phyloP scores from a whole-genome alignment of 768 basidiomycete genomes.

The Royoungia palumana region DNA sequence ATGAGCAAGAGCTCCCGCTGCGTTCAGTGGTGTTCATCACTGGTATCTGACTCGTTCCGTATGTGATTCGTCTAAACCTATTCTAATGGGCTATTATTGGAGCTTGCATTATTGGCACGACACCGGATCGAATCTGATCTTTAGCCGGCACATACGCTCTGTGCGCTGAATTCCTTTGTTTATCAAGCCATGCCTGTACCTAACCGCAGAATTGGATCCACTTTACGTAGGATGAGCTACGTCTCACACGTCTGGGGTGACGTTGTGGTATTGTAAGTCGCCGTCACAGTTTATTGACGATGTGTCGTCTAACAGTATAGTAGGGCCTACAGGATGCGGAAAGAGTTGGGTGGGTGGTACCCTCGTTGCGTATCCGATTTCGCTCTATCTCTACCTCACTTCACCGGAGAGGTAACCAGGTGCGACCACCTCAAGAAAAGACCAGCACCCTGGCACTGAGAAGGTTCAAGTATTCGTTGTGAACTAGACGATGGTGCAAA shows the following conservation, averaged over 20 bases:
- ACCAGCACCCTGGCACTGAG: slow-evolving; percentile 5
- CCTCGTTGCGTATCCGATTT: background rate
- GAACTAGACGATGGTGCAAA: slow-evolving; percentile 11
- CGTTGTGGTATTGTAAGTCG: slow-evolving; percentile 21
- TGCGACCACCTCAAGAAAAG: background rate
- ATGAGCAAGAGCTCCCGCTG: no score
- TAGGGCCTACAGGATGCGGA: slow-evolving; percentile 17
- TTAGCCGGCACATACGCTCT: no score
- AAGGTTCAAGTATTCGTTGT: slow-evolving; percentile 12
- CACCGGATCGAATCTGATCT: no score
- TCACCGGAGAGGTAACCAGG: slow-evolving; percentile 10
- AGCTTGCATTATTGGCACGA: no score
- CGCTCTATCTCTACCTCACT: slow-evolving; percentile 4
- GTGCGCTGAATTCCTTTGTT: no score
- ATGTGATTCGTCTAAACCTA: no score
- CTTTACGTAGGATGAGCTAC: slow-evolving; percentile 5
- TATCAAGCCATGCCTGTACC: slow-evolving; percentile 2
- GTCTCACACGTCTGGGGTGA: slow-evolving; percentile 9
- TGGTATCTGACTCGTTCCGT: no score
- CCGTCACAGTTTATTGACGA: background rate
- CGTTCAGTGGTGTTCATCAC: no score
- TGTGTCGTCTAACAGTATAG: slow-evolving; percentile 2
- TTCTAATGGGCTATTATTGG: no score
- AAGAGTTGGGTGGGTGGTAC: slow-evolving; percentile 21
- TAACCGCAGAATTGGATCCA: slow-evolving; percentile 8